Percentiles rank a stretch among this genome's conserved stretches.
These are phyloP conservation scores for Geotrichum ghanense DNA, from an alignment of 805 yeast genomes.

Conservation along the genomic window DNA sequence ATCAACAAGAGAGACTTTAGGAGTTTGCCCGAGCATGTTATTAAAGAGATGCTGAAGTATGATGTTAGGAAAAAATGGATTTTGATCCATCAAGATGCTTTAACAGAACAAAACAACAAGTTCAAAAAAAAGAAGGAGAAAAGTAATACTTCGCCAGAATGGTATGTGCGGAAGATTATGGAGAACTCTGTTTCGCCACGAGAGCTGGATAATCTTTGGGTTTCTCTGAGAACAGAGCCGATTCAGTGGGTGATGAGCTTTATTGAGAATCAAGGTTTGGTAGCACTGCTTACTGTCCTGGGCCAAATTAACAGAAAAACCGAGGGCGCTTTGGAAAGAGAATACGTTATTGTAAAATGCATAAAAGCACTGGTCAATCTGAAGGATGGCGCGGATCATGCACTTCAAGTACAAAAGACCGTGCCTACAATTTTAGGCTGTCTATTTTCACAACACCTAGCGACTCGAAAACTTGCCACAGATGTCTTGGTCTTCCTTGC, in stretches of 20 bases:
- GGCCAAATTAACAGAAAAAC: slow-evolving; percentile 36
- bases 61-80: slow-evolving; percentile 80
- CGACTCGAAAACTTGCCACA: slow-evolving; percentile 69
- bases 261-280: slow-evolving; percentile 67
- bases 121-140: background rate
- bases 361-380: slow-evolving; percentile 62
- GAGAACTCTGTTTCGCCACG: slow-evolving; percentile 55
- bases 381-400: slow-evolving; percentile 49
- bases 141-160: slow-evolving; percentile 14
- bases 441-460: slow-evolving; percentile 58
- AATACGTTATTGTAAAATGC: slow-evolving; percentile 66
- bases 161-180: slow-evolving; percentile 63
- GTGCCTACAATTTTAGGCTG: slow-evolving; percentile 60
- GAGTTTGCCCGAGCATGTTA: slow-evolving; percentile 57
- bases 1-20: slow-evolving; percentile 62
- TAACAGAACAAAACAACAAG: slow-evolving; percentile 40
- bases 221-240: slow-evolving; percentile 84
- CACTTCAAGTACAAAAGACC: slow-evolving; percentile 31
- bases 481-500: slow-evolving; percentile 57
- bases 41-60: slow-evolving; percentile 63
- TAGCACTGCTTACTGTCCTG: slow-evolving; percentile 60
- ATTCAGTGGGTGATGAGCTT: slow-evolving; percentile 71
- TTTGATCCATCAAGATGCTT: slow-evolving; percentile 75
- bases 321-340: slow-evolving; percentile 49
- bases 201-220: slow-evolving; percentile 78